Conservation (phyloP, 192 early-diverging fungal genomes). For the Backusella mclennaniae region DNA sequence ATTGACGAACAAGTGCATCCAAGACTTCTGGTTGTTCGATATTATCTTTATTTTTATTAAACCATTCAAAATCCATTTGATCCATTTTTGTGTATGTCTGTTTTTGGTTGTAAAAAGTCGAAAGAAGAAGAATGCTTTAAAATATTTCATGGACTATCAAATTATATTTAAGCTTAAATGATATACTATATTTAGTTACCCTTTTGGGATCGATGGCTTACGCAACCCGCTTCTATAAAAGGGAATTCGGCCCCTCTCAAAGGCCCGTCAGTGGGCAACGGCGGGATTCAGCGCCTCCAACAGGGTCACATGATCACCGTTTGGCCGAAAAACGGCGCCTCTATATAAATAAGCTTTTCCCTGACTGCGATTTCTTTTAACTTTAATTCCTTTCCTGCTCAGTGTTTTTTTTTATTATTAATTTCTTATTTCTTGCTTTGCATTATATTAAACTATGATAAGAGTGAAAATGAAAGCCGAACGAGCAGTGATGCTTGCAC, state of each 20-base stretch:
- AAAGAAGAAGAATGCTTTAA: background rate
- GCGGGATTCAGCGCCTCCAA: too few relatives aligned
- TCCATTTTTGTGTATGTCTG: background rate
- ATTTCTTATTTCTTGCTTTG: background rate
- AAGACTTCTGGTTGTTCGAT: background rate
- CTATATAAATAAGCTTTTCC: background rate
- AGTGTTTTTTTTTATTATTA: background rate
- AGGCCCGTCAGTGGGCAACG: too few relatives aligned
- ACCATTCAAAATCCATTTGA: constrained; percentile 9
- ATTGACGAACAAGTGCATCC: background rate
- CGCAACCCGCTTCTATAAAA: background rate
- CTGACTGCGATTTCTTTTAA: background rate
- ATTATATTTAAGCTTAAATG: background rate
- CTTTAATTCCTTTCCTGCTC: background rate
- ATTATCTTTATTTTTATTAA: constrained; percentile 8
- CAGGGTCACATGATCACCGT: background rate
- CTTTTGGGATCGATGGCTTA: background rate
- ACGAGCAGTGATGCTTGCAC: background rate
- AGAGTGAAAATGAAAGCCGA: background rate
- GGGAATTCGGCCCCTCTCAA: background rate
- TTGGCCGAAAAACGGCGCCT: background rate
- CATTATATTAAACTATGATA: background rate
- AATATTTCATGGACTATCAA: background rate
- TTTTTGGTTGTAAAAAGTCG: background rate
- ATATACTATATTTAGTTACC: background rate